phyloP scores from a whole-genome alignment of 768 basidiomycete species.

The Tubosaeta sp. region DNA sequence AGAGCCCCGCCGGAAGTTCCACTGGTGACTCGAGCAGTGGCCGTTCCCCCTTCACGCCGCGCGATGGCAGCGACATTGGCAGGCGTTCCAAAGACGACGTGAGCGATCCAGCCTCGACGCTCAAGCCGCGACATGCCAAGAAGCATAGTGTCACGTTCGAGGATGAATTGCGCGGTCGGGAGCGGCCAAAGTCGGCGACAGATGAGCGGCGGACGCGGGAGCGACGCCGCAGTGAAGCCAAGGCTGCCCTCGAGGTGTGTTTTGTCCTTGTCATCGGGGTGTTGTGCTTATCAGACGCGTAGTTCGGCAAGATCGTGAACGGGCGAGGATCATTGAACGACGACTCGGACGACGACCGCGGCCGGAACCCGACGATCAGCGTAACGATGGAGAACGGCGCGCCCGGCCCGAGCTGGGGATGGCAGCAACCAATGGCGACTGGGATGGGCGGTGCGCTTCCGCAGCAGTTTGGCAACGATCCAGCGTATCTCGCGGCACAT shows the following conservation, averaged over 20 bases:
- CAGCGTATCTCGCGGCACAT: conserved; percentile 64
- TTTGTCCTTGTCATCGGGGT: not conserved
- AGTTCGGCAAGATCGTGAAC: conserved; percentile 89
- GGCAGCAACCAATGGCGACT: conserved; percentile 27
- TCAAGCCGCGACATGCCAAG: conserved; percentile 41
- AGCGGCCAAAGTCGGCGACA: conserved; percentile 28
- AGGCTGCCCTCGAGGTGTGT: conserved; percentile 78
- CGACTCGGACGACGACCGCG: conserved; percentile 39
- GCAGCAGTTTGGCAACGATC: conserved; percentile 44
- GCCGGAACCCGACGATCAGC: conserved; percentile 31
- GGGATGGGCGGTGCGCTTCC: conserved; percentile 34
- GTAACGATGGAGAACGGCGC: conserved; percentile 34
- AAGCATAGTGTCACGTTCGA: conserved; percentile 69
- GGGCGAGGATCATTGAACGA: conserved; percentile 63
- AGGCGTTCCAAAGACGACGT: conserved; percentile 17
- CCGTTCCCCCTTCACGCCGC: conserved; percentile 68
- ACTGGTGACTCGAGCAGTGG: conserved; percentile 83
- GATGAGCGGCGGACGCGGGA: conserved; percentile 61
- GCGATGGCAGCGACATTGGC: conserved; percentile 67
- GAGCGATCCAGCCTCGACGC: conserved; percentile 24
- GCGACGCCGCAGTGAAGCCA: conserved; percentile 77
- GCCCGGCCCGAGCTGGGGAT: conserved; percentile 31
- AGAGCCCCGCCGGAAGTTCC: conserved; percentile 74
- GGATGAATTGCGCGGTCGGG: conserved; percentile 36
- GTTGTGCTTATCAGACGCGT: conserved; percentile 1